phyloP scores from a whole-genome alignment of 345 rosid genomes.

The Bretschneidera sinensis region DNA sequence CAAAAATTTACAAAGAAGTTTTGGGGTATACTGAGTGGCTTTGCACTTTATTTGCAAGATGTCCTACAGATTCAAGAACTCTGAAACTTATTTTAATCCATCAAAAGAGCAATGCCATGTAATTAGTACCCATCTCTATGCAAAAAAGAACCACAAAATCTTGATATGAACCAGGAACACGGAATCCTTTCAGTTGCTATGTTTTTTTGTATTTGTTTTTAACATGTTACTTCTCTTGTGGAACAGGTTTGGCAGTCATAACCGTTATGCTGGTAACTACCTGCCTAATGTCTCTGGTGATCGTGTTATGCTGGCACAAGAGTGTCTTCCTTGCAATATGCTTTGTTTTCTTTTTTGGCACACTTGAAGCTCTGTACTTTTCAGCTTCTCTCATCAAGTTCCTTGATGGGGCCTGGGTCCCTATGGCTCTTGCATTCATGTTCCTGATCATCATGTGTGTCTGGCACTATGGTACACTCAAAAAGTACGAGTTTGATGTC shows the following conservation, averaged over 20 bases:
- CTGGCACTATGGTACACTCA: slow-evolving; percentile 88
- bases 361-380: slow-evolving; percentile 90
- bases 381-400: slow-evolving; percentile 90
- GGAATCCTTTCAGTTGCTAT: background rate
- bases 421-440: slow-evolving; percentile 71
- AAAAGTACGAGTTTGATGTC: slow-evolving; percentile 79
- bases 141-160: no score
- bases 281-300: slow-evolving; percentile 90
- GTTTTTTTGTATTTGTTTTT: background rate
- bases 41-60: no score
- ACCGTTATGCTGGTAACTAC: slow-evolving; percentile 98
- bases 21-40: no score
- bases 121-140: no score
- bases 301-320: slow-evolving; percentile 92
- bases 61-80: no score
- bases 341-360: slow-evolving; percentile 74
- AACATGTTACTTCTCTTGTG: background rate
- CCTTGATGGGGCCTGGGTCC: slow-evolving; percentile 98
- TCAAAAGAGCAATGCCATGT: no score
- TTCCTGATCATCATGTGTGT: slow-evolving; percentile 76
- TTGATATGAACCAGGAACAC: no score
- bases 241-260: slow-evolving; percentile 93
- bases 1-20: no score
- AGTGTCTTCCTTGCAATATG: slow-evolving; percentile 58
- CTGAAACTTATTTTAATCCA: no score